These are phyloP conservation scores for Salvia splendens DNA, from an alignment of 257 asterid species.

Conservation along the genomic window DNA sequence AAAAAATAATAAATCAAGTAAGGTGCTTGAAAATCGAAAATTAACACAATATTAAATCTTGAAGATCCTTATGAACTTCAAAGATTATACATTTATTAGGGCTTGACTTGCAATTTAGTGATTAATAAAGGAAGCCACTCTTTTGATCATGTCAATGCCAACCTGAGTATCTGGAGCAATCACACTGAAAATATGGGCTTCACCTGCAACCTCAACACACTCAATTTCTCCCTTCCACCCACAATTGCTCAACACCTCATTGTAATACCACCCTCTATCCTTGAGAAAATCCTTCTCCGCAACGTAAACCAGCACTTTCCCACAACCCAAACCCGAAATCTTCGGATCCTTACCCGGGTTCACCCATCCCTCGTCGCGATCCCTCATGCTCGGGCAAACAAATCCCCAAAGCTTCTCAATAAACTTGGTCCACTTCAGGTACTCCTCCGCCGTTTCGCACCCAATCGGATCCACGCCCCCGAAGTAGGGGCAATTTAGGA, in stretches of 20 bases:
- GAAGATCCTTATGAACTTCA: too few relatives aligned
- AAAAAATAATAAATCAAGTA: too few relatives aligned
- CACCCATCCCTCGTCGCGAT: conserved; percentile 49
- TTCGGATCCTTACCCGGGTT: conserved; percentile 51
- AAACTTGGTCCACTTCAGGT: background rate
- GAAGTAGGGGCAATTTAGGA: conserved; percentile 55
- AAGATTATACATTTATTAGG: too few relatives aligned
- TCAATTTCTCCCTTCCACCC: conserved; percentile 56
- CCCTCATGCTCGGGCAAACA: conserved; percentile 30
- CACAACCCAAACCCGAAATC: conserved; percentile 41
- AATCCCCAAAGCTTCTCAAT: conserved; percentile 32
- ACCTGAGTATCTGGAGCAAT: conserved; percentile 29
- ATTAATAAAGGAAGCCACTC: conserved; percentile 29
- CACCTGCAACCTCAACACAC: conserved; percentile 53
- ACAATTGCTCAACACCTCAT: conserved; percentile 39
- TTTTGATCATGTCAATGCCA: conserved; percentile 38
- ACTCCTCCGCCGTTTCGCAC: conserved; percentile 15
- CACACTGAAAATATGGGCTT: conserved; percentile 52
- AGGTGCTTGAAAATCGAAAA: too few relatives aligned
- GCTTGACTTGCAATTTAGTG: too few relatives aligned
- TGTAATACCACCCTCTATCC: conserved; percentile 48
- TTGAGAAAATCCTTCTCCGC: conserved; percentile 47
- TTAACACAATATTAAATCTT: too few relatives aligned
- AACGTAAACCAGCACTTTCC: conserved; percentile 45
- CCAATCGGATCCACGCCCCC: conserved; percentile 51